Evolutionary conservation across 805 yeast genomes (phyloP).

Genomic region (Candida glaebosa): DNA sequence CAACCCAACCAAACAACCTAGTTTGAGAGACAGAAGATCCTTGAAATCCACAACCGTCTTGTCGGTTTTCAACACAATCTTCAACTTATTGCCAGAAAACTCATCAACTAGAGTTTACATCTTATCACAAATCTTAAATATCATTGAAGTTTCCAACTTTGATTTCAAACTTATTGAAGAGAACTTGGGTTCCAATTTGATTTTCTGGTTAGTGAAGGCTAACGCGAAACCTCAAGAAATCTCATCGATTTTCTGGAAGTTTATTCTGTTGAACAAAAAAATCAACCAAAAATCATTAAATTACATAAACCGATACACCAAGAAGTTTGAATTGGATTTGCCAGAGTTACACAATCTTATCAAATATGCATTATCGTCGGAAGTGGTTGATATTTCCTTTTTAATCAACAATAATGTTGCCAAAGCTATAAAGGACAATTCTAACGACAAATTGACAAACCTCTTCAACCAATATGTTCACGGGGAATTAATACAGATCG

Average conservation of each 20-base stretch:
- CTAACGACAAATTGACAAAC: constrained; percentile 23
- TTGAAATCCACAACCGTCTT: constrained; percentile 39
- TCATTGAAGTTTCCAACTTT: constrained; percentile 26
- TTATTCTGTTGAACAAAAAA: constrained; percentile 31
- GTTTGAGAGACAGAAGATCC: constrained; percentile 43
- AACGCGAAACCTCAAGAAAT: constrained; percentile 27
- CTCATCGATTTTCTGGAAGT: constrained; percentile 34
- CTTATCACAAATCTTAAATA: constrained; percentile 28
- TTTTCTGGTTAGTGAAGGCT: constrained; percentile 31
- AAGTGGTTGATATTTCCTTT: constrained; percentile 39
- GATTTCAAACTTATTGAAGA: constrained; percentile 31
- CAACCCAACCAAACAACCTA: constrained; percentile 34
- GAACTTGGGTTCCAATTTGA: constrained; percentile 35
- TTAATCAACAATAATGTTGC: constrained; percentile 41
- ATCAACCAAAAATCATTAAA: constrained; percentile 29
- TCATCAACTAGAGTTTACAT: constrained; percentile 29
- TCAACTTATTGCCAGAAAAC: constrained; percentile 37
- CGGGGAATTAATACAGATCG: constrained; percentile 27
- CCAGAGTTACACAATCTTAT: constrained; percentile 29
- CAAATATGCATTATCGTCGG: constrained; percentile 33
- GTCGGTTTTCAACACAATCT: constrained; percentile 38
- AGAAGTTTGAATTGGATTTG: constrained; percentile 17
- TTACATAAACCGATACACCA: constrained; percentile 34
- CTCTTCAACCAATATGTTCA: constrained; percentile 31
- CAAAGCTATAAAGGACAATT: constrained; percentile 24